Evolutionary conservation across 2,329 filamentous ascomycete genomes (phyloP), one percentile per base, ranked within the genome.

Genomic region (Raffaelea albimanens): DNA sequence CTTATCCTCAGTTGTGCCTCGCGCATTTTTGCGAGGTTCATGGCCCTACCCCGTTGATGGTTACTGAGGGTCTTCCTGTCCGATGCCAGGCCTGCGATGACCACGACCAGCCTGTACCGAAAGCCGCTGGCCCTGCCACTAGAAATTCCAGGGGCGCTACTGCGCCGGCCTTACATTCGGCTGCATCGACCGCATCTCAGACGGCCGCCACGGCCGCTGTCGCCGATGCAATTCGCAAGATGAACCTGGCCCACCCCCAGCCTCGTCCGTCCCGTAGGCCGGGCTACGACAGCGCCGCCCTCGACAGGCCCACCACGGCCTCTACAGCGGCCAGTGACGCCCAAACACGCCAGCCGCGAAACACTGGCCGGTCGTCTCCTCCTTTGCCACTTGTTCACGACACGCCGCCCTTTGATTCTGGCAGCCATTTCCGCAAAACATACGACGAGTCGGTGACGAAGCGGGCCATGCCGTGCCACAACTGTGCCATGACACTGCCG

Each of bases 1-100:
- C 61, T 16, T 56, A 61, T 44, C 55, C 78, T 50, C 74, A 84
- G 80, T 67, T 84, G 60, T 83, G 79, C 61, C 71, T 85, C 57
- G 81, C 81, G 57, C 80, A 84, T 62, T 84, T 83, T 60, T 85
- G 81, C 70, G 81, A 85, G 62, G 71, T 78, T 53, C 81, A 85
- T 65, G 81, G 81, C 52, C 81, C 81, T 43, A 84, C 80, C 42
- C 80, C 80, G 44, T 63, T 85, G 50, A 82, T 85, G 76, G 80
- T 83, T 57, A 85, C 81, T 33, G 80, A 85, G 61, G 80, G 79
- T 43, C 64, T 82, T 14, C 76, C 78, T 2, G 75, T 78, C 13
- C 70, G 75, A 43, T 85, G 81, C 58, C 67, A 68, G 49, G 68
- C 71, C 56, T 85, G 81, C 59, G 76, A 71, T 58, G 75, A 82